Conservation (phyloP, 306 rosid genomes). For the Corylus heterophylla region DNA sequence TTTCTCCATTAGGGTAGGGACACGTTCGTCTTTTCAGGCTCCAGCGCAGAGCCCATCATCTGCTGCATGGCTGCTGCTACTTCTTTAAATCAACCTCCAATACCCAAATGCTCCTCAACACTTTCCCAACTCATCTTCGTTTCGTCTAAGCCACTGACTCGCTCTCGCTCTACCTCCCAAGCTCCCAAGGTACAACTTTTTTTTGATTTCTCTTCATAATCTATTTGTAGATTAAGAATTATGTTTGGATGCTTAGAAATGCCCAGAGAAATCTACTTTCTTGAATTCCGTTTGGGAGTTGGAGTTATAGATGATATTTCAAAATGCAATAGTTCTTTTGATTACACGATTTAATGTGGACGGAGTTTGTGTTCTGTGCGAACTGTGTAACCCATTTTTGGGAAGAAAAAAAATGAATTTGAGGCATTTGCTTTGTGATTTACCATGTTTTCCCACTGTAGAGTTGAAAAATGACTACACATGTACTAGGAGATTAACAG, state of each 20-base stretch:
- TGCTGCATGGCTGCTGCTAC: not conserved
- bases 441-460: not conserved
- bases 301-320: not conserved
- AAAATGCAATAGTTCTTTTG: not conserved
- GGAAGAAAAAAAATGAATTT: too few relatives aligned
- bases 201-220: not conserved
- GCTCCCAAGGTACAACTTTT: slow-evolving; percentile 3
- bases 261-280: not conserved
- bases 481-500: not conserved
- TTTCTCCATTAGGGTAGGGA: not conserved
- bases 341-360: not conserved
- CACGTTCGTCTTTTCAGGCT: not conserved
- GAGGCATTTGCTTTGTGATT: not conserved
- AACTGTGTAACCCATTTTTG: too few relatives aligned
- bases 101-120: not conserved
- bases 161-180: not conserved
- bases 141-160: not conserved
- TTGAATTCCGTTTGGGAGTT: not conserved
- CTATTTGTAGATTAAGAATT: not conserved
- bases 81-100: not conserved
- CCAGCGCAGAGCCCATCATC: not conserved
- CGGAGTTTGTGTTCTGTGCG: not conserved
- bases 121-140: not conserved
- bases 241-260: slow-evolving; percentile 15
- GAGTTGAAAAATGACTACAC: not conserved